phyloP scores from a whole-genome alignment of 2,329 filamentous ascomycete species.

The Apiospora koreana region DNA sequence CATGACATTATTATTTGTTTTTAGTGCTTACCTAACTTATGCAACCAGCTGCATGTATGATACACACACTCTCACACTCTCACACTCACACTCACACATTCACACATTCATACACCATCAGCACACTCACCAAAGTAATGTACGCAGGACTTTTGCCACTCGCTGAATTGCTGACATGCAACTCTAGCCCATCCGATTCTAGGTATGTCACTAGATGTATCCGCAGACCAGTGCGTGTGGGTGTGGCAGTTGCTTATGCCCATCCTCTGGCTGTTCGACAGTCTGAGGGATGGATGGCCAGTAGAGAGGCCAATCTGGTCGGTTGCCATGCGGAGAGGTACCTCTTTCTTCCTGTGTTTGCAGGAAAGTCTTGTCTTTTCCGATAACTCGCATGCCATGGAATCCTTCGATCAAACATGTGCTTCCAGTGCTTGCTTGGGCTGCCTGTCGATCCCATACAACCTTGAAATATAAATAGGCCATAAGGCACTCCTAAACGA shows the following conservation, averaged over 20 bases:
- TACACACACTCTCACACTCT: too few species aligned
- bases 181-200: background rate
- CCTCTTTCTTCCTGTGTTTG: too few species aligned
- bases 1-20: too few species aligned
- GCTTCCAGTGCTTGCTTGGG: background rate
- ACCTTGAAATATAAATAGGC: background rate
- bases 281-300: too few species aligned
- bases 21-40: too few species aligned
- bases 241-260: background rate
- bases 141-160: background rate
- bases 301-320: too few species aligned
- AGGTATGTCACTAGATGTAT: too few species aligned
- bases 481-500: too few species aligned
- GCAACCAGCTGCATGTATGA: background rate
- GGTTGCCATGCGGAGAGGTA: too few species aligned
- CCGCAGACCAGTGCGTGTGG: background rate
- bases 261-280: background rate
- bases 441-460: background rate
- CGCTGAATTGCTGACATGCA: background rate
- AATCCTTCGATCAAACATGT: background rate
- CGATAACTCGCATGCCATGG: background rate
- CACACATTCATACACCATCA: too few species aligned
- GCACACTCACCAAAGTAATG: background rate
- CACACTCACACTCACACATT: too few species aligned
- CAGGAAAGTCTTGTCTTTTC: background rate